A percentile compares a stretch with the other conserved stretches of the same genome.
Conservation (phyloP, 78 protist species). For the Dictyostelium brefeldianum region DNA sequence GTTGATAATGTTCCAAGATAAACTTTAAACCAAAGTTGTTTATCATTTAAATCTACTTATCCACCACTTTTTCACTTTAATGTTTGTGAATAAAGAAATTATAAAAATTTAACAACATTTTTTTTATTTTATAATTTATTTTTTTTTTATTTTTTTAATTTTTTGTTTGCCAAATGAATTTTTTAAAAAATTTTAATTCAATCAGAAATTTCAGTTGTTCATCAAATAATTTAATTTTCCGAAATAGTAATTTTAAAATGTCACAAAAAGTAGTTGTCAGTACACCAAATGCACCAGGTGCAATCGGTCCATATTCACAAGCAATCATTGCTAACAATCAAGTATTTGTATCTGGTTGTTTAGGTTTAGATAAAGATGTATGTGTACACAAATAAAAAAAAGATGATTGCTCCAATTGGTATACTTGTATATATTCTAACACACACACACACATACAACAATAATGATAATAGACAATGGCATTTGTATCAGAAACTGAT, state of each 20-base stretch:
- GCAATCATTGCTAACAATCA: constrained; percentile 84
- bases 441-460: too few relatives aligned
- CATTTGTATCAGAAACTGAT: constrained; percentile 42
- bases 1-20: too few relatives aligned
- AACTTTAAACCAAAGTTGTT: too few relatives aligned
- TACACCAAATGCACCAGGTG: constrained; percentile 85
- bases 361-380: constrained; percentile 83
- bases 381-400: too few relatives aligned
- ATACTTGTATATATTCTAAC: too few relatives aligned
- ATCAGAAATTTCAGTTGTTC: neutral
- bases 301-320: constrained; percentile 89
- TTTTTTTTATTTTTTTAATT: neutral
- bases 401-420: neutral
- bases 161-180: neutral
- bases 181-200: neutral
- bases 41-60: too few relatives aligned
- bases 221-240: neutral
- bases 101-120: too few relatives aligned
- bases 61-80: too few relatives aligned
- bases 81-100: too few relatives aligned
- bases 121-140: too few relatives aligned
- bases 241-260: constrained; percentile 12
- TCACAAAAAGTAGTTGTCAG: constrained; percentile 38
- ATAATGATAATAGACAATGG: constrained; percentile 32
- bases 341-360: constrained; percentile 87